Evolutionary conservation across 106 monocot genomes (phyloP).

Genomic region (Allium sativum): DNA sequence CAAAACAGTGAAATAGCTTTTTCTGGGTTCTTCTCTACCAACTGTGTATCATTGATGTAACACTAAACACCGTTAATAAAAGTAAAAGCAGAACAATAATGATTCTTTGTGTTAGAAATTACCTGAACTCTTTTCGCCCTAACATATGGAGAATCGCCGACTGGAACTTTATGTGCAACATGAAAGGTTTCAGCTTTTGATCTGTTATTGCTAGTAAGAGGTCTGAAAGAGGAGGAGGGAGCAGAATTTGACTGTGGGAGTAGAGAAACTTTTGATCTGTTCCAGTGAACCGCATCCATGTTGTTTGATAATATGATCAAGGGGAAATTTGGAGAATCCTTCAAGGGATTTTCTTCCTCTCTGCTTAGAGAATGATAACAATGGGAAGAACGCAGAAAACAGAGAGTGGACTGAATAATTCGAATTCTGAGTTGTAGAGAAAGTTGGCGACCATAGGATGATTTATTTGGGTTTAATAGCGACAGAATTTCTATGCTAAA

Average conservation of each 20-base stretch:
- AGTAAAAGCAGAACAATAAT: background rate
- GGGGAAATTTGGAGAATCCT: background rate
- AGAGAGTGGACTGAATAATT: background rate
- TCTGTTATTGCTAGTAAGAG: conserved; percentile 5
- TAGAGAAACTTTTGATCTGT: conserved; percentile 6
- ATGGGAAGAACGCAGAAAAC: background rate
- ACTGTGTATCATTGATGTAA: conserved; percentile 12
- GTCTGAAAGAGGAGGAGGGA: conserved; percentile 61
- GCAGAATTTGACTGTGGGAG: conserved; percentile 28
- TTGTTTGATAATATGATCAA: conserved; percentile 21
- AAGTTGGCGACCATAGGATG: too few relatives aligned
- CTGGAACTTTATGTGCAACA: conserved; percentile 66
- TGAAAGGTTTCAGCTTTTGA: conserved; percentile 42
- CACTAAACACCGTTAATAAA: background rate
- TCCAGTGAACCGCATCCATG: conserved; percentile 4
- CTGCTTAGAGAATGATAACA: background rate
- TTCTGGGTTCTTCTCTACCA: conserved; percentile 91
- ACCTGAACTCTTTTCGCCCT: conserved; percentile 90
- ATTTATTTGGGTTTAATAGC: background rate
- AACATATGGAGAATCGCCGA: conserved; percentile 88
- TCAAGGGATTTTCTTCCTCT: background rate
- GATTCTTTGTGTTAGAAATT: background rate
- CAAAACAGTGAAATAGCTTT: conserved; percentile 82
- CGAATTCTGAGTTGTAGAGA: background rate
- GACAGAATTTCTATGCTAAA: background rate